phyloP scores from a whole-genome alignment of 441 rosid species.

The Populus hybrid region DNA sequence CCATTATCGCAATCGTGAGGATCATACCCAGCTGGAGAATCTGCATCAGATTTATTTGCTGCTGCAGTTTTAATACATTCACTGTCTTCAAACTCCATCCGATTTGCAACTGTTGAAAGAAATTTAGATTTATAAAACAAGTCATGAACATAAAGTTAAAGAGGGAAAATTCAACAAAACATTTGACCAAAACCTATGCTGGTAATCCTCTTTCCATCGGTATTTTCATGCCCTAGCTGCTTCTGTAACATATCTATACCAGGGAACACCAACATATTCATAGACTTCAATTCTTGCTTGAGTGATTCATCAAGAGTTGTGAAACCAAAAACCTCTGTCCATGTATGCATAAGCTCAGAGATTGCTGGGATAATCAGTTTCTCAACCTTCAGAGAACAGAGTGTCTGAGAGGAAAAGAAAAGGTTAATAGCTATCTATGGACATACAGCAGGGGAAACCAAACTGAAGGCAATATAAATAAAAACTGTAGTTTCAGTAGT shows the following conservation, averaged over 20 bases:
- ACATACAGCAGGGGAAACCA: constrained; percentile 11
- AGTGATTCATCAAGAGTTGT: constrained; percentile 50
- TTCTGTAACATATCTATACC: constrained; percentile 92
- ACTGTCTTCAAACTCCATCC: constrained; percentile 22
- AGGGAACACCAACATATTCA: constrained; percentile 86
- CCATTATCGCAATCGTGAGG: constrained; percentile 26
- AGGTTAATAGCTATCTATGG: constrained; percentile 3
- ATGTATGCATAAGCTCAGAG: constrained; percentile 78
- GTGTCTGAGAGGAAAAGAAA: constrained; percentile 44
- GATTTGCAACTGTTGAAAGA: constrained; percentile 25
- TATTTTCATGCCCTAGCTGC: constrained; percentile 44
- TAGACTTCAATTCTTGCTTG: constrained; percentile 64
- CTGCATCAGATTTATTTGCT: constrained; percentile 36
- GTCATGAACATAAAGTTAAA: constrained; percentile 7
- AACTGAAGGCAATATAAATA: constrained; percentile 8
- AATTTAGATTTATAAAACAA: constrained; percentile 2
- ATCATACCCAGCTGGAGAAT: constrained; percentile 34
- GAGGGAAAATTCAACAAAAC: not conserved
- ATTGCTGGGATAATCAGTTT: constrained; percentile 89
- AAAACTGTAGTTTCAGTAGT: constrained; percentile 1
- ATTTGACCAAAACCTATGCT: constrained; percentile 31
- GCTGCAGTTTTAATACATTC: constrained; percentile 20
- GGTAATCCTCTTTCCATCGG: constrained; percentile 19
- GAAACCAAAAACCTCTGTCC: constrained; percentile 93
- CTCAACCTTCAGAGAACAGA: constrained; percentile 69